Evolutionary conservation across 176 grass and related monocot genomes (phyloP).

Genomic region (Oryza meridionalis): DNA sequence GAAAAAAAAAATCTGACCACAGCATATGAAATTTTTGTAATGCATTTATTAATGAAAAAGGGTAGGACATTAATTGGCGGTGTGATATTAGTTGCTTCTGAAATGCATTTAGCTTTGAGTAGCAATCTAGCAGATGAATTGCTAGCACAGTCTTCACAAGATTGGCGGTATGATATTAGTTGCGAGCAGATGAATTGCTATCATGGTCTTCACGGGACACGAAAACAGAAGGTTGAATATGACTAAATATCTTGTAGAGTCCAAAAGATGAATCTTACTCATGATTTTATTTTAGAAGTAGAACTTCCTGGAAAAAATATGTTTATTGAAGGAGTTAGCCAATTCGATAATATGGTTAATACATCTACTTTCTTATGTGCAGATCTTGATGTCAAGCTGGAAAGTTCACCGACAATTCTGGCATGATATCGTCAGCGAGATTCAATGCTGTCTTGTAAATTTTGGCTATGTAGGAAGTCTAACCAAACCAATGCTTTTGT

Average conservation of each 20-base stretch:
- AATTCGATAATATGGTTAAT: neutral
- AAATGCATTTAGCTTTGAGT: slow-evolving; percentile 27
- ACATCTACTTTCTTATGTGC: slow-evolving; percentile 34
- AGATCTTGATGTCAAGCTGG: slow-evolving; percentile 46
- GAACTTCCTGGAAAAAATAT: neutral
- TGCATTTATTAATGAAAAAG: no score
- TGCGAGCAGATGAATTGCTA: slow-evolving; percentile 7
- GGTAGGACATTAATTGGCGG: neutral
- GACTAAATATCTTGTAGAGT: neutral
- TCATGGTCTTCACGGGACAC: neutral
- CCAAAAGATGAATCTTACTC: slow-evolving; percentile 8
- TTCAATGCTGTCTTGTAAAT: slow-evolving; percentile 49
- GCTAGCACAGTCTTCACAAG: neutral
- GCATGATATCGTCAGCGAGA: slow-evolving; percentile 30
- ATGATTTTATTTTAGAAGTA: neutral
- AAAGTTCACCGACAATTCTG: slow-evolving; percentile 49
- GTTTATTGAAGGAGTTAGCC: neutral
- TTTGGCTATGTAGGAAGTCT: slow-evolving; percentile 58
- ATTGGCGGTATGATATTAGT: neutral
- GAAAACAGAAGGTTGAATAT: neutral
- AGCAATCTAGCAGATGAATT: slow-evolving; percentile 23
- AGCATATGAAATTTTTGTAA: neutral
- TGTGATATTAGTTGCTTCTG: neutral
- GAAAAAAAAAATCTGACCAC: neutral
- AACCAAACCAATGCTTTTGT: slow-evolving; percentile 40